Base-by-base conservation (phyloP, 1,284 basidiomycete species). In the Tilletia horrida region DNA sequence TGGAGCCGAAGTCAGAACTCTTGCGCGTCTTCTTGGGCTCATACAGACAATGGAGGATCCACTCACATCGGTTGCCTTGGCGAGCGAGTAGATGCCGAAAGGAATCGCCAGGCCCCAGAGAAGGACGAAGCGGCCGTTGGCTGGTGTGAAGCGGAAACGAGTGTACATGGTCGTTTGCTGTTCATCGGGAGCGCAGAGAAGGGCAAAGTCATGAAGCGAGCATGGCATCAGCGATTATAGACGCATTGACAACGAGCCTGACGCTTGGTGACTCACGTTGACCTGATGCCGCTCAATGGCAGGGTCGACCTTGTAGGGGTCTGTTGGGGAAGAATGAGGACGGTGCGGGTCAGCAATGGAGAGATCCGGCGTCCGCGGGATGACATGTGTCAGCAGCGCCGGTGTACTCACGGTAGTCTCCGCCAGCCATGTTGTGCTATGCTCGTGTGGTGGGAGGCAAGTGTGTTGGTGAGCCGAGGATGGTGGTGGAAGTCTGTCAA, bases 121-220 rank as follows among this genome's bases (percentile, higher is more conserved):
- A 16, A 75, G 27, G 44, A 77, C 65, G 23, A 59, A 44, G 25
- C 73, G 71, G 35, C 74, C 67, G 44, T 76, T 77, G 25, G 70
- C 66, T 0, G 72, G 57, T 29, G 78, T 79, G 63, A 77, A 65
- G 48, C 73, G 73, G 73, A 79, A 79, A 29, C 76, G 71, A 63
- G 73, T 70, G 72, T 79, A 79, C 78, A 79, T 79, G 57, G 78
- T 75, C 66, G 74, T 73, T 72, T 79, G 78, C 73, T 75, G 64
- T 23, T n/a, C n/a, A n/a, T n/a, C n/a, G n/a, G n/a, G 18, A 42
- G 27, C 31, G 23, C 40, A 42, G 2, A 8, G 23, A 11, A 48
- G 23, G 23, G 47, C 1, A 2, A n/a, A n/a, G 47, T 8, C n/a
- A 25, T 8, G 47, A 48, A 48, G 18, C 23, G 47, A n/a, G n/a